These are phyloP conservation scores for Closterium sp. DNA, from an alignment of 139 green algal species.

Conservation along the genomic window DNA sequence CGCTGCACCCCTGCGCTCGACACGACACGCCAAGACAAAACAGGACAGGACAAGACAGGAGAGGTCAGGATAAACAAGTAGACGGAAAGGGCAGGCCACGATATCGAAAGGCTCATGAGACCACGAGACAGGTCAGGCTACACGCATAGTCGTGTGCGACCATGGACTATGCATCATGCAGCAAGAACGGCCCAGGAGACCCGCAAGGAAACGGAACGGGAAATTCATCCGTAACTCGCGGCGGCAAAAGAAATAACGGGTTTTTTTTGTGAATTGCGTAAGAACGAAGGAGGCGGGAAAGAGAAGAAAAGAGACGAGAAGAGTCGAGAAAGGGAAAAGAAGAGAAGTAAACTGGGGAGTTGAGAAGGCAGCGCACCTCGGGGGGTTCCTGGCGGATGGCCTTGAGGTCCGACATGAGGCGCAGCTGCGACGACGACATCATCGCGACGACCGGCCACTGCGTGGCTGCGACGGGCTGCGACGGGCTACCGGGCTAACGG, in stretches of 20 bases:
- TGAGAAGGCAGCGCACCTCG: slow-evolving; percentile 22
- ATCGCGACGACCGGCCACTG: slow-evolving; percentile 6
- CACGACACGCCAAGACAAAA: not conserved
- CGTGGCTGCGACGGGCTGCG: no score
- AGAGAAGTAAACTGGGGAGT: not conserved
- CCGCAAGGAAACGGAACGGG: not conserved
- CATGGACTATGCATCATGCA: no score
- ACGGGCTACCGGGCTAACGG: no score
- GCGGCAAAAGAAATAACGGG: not conserved
- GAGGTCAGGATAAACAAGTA: slow-evolving; percentile 22
- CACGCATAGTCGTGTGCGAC: not conserved
- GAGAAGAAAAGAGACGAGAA: not conserved
- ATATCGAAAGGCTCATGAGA: slow-evolving; percentile 5
- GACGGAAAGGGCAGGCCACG: not conserved
- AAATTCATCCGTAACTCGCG: not conserved
- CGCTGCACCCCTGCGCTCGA: slow-evolving; percentile 45
- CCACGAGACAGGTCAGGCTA: not conserved
- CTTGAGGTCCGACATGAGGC: slow-evolving; percentile 53
- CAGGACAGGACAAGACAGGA: slow-evolving; percentile 19
- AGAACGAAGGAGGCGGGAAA: not conserved
- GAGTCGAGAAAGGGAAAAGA: not conserved
- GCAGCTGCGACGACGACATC: slow-evolving; percentile 45
- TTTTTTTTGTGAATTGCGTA: no score
- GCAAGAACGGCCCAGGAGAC: not conserved
- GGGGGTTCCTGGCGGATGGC: slow-evolving; percentile 49